Conservation (phyloP, 2,329 filamentous ascomycete genomes). For the Cytospora piceae region DNA sequence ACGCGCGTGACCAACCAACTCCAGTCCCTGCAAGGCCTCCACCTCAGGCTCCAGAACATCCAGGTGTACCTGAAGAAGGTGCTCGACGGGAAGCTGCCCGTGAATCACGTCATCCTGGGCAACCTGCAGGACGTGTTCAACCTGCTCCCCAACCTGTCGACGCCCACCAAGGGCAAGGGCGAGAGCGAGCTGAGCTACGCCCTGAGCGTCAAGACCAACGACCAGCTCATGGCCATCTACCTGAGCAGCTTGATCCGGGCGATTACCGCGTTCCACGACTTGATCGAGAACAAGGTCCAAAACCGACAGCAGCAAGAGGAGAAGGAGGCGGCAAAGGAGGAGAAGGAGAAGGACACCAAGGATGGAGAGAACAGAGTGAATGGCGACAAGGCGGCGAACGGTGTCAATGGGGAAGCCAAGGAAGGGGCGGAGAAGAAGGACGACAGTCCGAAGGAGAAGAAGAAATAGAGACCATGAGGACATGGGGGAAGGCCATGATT, state of each 20-base stretch:
- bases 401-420: slow-evolving; percentile 52
- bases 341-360: slow-evolving; percentile 66
- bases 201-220: slow-evolving; percentile 99
- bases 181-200: slow-evolving; percentile 90
- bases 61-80: slow-evolving; percentile 96
- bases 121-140: slow-evolving; percentile 99
- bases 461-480: slow-evolving; percentile 41
- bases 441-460: slow-evolving; percentile 51
- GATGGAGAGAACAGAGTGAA: slow-evolving; percentile 61
- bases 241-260: slow-evolving; percentile 94
- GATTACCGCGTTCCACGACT: slow-evolving; percentile 97
- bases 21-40: slow-evolving; percentile 93
- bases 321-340: slow-evolving; percentile 82
- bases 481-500: slow-evolving; percentile 24
- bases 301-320: slow-evolving; percentile 97
- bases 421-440: slow-evolving; percentile 47
- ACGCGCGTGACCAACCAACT: slow-evolving; percentile 97
- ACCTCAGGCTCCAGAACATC: slow-evolving; percentile 92
- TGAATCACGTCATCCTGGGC: slow-evolving; percentile 96
- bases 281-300: slow-evolving; percentile 99
- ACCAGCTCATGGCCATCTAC: slow-evolving; percentile 98
- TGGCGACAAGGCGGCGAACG: slow-evolving; percentile 44
- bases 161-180: slow-evolving; percentile 65
- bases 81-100: slow-evolving; percentile 85
- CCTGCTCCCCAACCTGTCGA: slow-evolving; percentile 91